These are phyloP conservation scores for Verticillium isaacii DNA, from an alignment of 2,329 filamentous ascomycete species.

Conservation along the genomic window DNA sequence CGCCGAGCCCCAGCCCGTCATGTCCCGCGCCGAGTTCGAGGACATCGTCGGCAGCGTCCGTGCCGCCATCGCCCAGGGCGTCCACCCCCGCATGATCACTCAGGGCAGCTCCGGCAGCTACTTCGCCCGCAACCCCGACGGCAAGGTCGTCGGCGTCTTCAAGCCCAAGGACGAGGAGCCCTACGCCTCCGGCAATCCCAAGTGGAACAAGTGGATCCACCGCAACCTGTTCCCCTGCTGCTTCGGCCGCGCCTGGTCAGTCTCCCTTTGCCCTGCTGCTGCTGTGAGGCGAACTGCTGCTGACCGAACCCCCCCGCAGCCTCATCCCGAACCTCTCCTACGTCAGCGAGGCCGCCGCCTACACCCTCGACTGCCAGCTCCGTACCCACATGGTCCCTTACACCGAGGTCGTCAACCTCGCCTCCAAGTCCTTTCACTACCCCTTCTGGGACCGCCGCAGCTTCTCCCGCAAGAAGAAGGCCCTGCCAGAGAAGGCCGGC, in stretches of 20 bases:
- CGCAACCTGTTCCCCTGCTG: slow-evolving; percentile 95
- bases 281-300: neutral
- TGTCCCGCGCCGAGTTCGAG: slow-evolving; percentile 80
- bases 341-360: slow-evolving; percentile 94
- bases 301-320: slow-evolving; percentile 28
- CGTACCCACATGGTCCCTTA: slow-evolving; percentile 92
- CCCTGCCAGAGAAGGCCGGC: slow-evolving; percentile 82
- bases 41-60: slow-evolving; percentile 86
- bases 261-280: slow-evolving; percentile 4
- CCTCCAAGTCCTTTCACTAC: slow-evolving; percentile 96
- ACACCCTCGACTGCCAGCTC: slow-evolving; percentile 86
- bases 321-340: slow-evolving; percentile 97
- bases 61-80: slow-evolving; percentile 80
- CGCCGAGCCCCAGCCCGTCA: slow-evolving; percentile 58
- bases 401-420: slow-evolving; percentile 89
- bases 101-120: slow-evolving; percentile 98
- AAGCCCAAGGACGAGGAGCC: slow-evolving; percentile 99
- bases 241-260: slow-evolving; percentile 83
- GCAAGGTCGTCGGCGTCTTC: slow-evolving; percentile 95
- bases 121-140: slow-evolving; percentile 86
- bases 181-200: slow-evolving; percentile 93
- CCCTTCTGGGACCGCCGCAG: slow-evolving; percentile 94
- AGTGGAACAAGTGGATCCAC: slow-evolving; percentile 99
- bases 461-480: slow-evolving; percentile 81
- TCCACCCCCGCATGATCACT: slow-evolving; percentile 92